Evolutionary conservation across 768 basidiomycete species (phyloP), one percentile per base, ranked within the genome.

Genomic region (Xerocomus brunneocitrinus): DNA sequence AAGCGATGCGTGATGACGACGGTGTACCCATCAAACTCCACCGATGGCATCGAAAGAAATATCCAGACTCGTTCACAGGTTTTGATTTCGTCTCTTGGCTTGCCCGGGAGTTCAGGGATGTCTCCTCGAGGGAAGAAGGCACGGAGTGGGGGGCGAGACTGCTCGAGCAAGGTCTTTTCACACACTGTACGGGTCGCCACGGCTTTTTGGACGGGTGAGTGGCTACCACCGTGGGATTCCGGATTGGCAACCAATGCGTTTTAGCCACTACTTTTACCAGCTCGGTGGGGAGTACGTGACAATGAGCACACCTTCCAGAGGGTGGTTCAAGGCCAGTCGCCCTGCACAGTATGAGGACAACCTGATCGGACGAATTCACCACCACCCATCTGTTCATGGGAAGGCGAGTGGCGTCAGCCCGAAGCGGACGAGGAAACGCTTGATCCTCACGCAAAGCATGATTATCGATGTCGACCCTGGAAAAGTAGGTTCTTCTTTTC

Each of bases 1-100:
- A 88, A 63, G 84, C 84, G 13, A 94, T 97, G 89, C 77, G 84
- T 16, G 90, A 89, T 57, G 88, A 91, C 35, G 87, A 87, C 38
- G 91, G 89, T 8, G 78, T 94, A 10, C 81, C 84, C 7, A 91
- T 95, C 71, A 87, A 91, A 62, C 81, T 89, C 54, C 79, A 91
- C 58, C 83, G 82, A 50, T 98, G 93, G 92, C 89, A 94, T 65
- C 75, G 78, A 12, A 74, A 69, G 16, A 79, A 77, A 35, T 91
- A 92, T 63, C 79, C 81, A 3, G 87, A 93, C 57, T 85, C 88
- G 5, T 98, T 98, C 67, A 91, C 85, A 9, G 95, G 95, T 1
- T 85, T 82, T 57, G 91, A 93, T 39, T 84, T 98, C 59, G 89
- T 94, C 24, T 87, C 86, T 1, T 98, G 95, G 95, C 73, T 97